Base-by-base conservation (phyloP, 2,329 filamentous ascomycete species). In the Colletotrichum somersetense region DNA sequence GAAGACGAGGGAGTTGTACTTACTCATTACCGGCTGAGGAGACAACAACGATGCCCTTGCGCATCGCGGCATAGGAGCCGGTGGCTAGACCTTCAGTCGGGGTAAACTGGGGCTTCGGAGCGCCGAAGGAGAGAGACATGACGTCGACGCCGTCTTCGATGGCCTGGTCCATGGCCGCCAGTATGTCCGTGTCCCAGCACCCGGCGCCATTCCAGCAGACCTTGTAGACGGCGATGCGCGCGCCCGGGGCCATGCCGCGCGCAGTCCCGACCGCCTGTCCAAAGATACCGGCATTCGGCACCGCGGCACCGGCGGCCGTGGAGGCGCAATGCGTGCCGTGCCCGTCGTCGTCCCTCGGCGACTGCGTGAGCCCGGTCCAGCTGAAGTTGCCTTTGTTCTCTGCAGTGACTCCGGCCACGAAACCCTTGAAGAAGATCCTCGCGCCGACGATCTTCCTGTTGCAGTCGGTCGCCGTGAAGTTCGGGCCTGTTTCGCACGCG, bases 371-470 rank as follows among this genome's bases (percentile, higher is more conserved):
- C 14, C 57, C 52, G 42, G 57, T 62, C 68, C 64, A 62, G 50
- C 57, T 67, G 42, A 44, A 67, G 33, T 35, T 26, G 48, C 38
- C 18, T 16, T 42, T 11, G 20, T 66, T 6, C 20, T 38, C n/a
- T 10, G 57, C n/a, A 18, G 33, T 44, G 0, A n/a, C 2, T 1
- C 18, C 33, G 18, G 50, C 68, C 2, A 62, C 56, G 33, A 48
- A 58, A 0, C 61, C 73, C 50, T 67, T 71, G 38, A 38, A 72
- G 35, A 61, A 74, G 33, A 50, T 57, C 30, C 66, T 66, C 12
- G 71, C 73, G 26, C 73, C 73, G 18, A 75, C 62, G 26, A 75
- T 59, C 55, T 75, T 75, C 18, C 62, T 67, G 66, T 74, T 74
- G 44, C 74, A 75, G 38, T 55, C 55, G 2, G 35, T 38, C 10